phyloP scores from a whole-genome alignment of 768 basidiomycete genomes.

The Pisolithus sp. region DNA sequence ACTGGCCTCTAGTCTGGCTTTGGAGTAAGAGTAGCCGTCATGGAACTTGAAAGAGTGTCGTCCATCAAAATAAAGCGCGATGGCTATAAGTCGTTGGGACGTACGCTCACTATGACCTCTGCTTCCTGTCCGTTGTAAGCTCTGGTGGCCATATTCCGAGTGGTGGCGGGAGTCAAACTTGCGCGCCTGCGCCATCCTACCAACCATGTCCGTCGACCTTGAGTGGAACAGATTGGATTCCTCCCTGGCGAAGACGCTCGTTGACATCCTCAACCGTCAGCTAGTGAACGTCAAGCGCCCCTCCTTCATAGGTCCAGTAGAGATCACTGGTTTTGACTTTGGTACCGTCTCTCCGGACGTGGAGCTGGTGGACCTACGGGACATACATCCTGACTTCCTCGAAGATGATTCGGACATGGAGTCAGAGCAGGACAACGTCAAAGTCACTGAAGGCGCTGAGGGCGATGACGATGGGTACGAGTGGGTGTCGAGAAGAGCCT shows the following conservation, averaged over 20 bases:
- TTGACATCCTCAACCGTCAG: constrained; percentile 73
- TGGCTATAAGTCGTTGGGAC: not conserved
- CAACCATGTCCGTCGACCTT: constrained; percentile 85
- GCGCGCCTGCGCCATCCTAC: not conserved
- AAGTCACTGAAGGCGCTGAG: constrained; percentile 46
- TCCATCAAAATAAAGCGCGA: not conserved
- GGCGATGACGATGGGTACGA: constrained; percentile 77
- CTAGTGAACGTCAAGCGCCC: constrained; percentile 69
- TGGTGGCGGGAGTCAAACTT: not conserved
- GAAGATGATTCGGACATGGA: constrained; percentile 50
- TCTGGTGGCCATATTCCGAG: not conserved
- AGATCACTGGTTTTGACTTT: constrained; percentile 82
- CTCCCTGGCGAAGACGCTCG: constrained; percentile 60
- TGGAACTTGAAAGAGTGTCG: constrained; percentile 36
- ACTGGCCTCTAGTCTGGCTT: constrained; percentile 28
- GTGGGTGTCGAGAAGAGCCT: constrained; percentile 69
- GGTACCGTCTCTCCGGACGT: constrained; percentile 78
- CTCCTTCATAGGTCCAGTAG: constrained; percentile 90
- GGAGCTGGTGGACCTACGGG: constrained; percentile 85
- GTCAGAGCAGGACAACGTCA: constrained; percentile 32
- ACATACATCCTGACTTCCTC: constrained; percentile 92
- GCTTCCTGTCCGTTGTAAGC: constrained; percentile 7
- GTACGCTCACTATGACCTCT: constrained; percentile 8
- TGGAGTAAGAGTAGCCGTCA: constrained; percentile 42
- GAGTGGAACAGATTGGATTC: constrained; percentile 84